Base-by-base conservation (phyloP, 1,139 yeast species). In the Yamadazyma trypodendri region DNA sequence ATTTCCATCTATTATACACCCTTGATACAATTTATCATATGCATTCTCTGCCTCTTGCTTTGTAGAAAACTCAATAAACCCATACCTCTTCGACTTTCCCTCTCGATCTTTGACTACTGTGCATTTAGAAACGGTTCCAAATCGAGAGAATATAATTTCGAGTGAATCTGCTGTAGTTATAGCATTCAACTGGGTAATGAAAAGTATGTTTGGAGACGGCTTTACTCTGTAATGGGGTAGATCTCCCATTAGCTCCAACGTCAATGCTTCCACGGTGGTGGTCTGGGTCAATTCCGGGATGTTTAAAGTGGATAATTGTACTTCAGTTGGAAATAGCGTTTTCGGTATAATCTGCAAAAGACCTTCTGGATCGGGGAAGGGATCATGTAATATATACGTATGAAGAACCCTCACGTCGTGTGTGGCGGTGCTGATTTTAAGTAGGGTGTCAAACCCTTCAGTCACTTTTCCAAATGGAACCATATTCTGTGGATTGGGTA, bases 161-260 rank as follows among this genome's bases (percentile, higher is more conserved):
- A 81, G 55, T 36, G 82, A 83, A 7, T 73, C 77, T 12, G 68
- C 75, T 8, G 62, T 61, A 2, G 89, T 82, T 3, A 79, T 58
- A 0, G 84, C 77, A 45, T 82, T 82, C 44, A 82, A 57, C 45
- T 77, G 77, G 46, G 88, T 81, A 2, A 82, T 72, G 51, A 82
- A 82, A 12, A 82, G 52, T 2, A 80, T 78, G 33, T 67, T 68
- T 37, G 83, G 87, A 35, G 79, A 72, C 0, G 89, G 89, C 44
- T 72, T 69, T 20, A 72, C 74, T 15, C 72, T 72, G 4, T 83
- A 80, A 37, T 66, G 65, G 0, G 84, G 81, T n/a, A 81, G 48
- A 47, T 82, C 88, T 0, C 86, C 87, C 32, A 82, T 62, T 44
- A 81, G 60, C 46, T 82, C 87, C 35, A 82, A 60, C 0, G 86